These are phyloP conservation scores for Dysphania ambrosioides DNA, from an alignment of 148 eudicot genomes.

Conservation along the genomic window DNA sequence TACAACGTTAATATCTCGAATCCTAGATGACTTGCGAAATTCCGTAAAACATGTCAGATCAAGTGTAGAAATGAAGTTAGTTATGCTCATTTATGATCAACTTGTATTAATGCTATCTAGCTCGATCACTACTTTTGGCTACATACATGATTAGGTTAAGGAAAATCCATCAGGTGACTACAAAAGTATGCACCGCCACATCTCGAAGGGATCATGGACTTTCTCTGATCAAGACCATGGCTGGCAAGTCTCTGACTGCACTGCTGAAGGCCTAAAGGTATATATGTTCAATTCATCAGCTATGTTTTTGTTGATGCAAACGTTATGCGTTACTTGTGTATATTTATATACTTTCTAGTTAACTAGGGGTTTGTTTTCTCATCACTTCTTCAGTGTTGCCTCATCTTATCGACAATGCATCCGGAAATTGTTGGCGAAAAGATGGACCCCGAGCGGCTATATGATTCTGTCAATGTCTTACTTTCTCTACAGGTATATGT, in stretches of 20 bases:
- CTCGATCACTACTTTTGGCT: too few relatives aligned
- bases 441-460: slow-evolving; percentile 15
- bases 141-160: slow-evolving; percentile 27
- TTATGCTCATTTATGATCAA: too few relatives aligned
- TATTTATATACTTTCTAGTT: too few relatives aligned
- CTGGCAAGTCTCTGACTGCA: slow-evolving; percentile 55
- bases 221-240: slow-evolving; percentile 45
- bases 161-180: slow-evolving; percentile 46
- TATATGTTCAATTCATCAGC: too few relatives aligned
- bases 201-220: slow-evolving; percentile 45
- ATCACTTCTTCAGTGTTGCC: not conserved
- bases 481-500: slow-evolving; percentile 27
- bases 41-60: too few relatives aligned
- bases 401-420: slow-evolving; percentile 21
- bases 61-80: too few relatives aligned
- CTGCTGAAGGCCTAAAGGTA: slow-evolving; percentile 50
- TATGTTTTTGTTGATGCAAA: too few relatives aligned
- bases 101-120: too few relatives aligned
- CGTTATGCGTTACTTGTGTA: too few relatives aligned
- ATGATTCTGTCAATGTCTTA: slow-evolving; percentile 21
- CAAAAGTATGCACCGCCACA: slow-evolving; percentile 37
- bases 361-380: not conserved
- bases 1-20: too few relatives aligned
- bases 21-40: too few relatives aligned
- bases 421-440: slow-evolving; percentile 22